Evolutionary conservation across 768 basidiomycete species (phyloP).

Genomic region (Gymnopilus junonius): DNA sequence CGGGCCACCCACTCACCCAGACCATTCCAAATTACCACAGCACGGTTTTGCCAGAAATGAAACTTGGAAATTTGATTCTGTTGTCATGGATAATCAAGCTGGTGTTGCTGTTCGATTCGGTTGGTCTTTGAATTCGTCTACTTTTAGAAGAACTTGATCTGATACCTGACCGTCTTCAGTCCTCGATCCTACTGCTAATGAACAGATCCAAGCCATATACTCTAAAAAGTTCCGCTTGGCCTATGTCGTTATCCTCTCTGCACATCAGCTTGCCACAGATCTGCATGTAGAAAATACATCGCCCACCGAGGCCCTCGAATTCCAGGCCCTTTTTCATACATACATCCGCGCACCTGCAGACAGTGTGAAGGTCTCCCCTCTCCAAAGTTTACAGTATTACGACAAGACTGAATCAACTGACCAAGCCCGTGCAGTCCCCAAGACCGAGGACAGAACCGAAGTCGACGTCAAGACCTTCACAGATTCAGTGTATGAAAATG

Average conservation of each 20-base stretch:
- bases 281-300: conserved; percentile 82
- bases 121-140: conserved; percentile 39
- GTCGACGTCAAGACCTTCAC: conserved; percentile 74
- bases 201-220: conserved; percentile 61
- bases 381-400: conserved; percentile 67
- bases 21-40: conserved; percentile 72
- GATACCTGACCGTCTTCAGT: conserved; percentile 40
- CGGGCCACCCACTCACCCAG: conserved; percentile 78
- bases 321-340: conserved; percentile 93
- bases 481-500: conserved; percentile 79
- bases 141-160: neutral
- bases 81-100: conserved; percentile 68
- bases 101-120: conserved; percentile 81
- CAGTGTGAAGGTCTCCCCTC: conserved; percentile 61
- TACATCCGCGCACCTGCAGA: conserved; percentile 76
- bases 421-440: conserved; percentile 50
- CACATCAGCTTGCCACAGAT: conserved; percentile 75
- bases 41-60: conserved; percentile 92
- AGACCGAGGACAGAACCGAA: conserved; percentile 59
- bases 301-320: conserved; percentile 60
- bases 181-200: conserved; percentile 63
- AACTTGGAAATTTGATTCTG: conserved; percentile 69
- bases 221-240: conserved; percentile 68
- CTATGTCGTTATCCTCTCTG: conserved; percentile 82
- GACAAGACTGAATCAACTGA: conserved; percentile 79